Base-by-base conservation (phyloP, 2,329 filamentous ascomycete species). In the Curvularia verruculosa region DNA sequence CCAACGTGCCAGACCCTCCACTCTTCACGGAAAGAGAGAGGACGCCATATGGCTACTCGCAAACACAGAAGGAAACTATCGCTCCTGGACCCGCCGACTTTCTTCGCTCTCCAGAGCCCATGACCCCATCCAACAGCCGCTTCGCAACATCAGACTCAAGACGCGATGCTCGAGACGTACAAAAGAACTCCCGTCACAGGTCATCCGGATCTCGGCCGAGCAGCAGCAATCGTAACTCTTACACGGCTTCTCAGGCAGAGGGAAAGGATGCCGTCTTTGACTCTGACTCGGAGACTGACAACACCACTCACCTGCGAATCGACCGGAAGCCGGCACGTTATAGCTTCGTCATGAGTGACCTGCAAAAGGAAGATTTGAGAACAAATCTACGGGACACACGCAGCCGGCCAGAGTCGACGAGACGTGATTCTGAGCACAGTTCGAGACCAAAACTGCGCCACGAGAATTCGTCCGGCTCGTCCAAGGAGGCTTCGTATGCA, bases 41-140 rank as follows among this genome's bases (percentile, higher is more conserved):
- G 8, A 80, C 79, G 8, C 80, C 80, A 1, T 83, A 82, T 63
- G 73, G 79, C 1, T 81, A 74, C 59, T 77, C 75, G 7, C 78
- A 74, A 48, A 66, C 75, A 5, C 69, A 75, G 34, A 74, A 67
- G 29, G 72, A 70, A 53, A 69, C 54, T 37, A 66, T 54, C 52
- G 67, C 72, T 5, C 68, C 70, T 1, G 75, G 75, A 39, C 75
- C 75, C 36, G 73, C 68, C 24, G 80, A 80, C 28, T 79, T 74
- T 26, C 77, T 79, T 48, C 72, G 83, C 18, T 82, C 83, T 7
- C 82, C 82, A 24, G 82, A 84, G 59, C 66, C 78, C 5, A 72
- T 80, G 39, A 79, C 79, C 26, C 78, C 80, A 5, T 70, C 72
- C 18, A 67, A 63, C 10, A 67, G 66, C 53, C 61, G 65, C 64